Conservation (phyloP, 768 basidiomycete genomes). For the Rhodocollybia butyracea region DNA sequence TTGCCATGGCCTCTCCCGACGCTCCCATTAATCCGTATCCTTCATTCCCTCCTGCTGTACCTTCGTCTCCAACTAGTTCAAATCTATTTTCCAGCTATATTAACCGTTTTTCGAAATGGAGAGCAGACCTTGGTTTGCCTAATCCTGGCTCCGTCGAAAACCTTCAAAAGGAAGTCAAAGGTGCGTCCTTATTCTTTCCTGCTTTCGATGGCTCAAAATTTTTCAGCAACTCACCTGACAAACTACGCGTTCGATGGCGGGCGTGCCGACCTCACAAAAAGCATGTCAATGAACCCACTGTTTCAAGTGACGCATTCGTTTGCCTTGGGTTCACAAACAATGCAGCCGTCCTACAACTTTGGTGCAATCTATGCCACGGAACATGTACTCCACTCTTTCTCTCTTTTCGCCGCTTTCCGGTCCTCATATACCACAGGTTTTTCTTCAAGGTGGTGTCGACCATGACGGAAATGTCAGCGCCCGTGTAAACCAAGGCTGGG, state of each 20-base stretch:
- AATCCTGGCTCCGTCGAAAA: conserved; percentile 95
- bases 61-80: neutral
- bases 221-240: conserved; percentile 79
- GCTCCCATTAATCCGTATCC: conserved; percentile 33
- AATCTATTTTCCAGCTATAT: conserved; percentile 63
- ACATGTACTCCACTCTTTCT: conserved; percentile 43
- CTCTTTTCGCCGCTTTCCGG: neutral
- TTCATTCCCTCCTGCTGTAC: conserved; percentile 17
- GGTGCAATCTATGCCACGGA: conserved; percentile 88
- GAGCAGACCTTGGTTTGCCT: conserved; percentile 74
- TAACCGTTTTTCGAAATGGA: conserved; percentile 77
- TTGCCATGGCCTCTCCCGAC: conserved; percentile 43
- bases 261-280: conserved; percentile 93
- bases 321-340: conserved; percentile 81
- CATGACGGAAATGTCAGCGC: conserved; percentile 89
- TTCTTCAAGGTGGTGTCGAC: conserved; percentile 93
- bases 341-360: conserved; percentile 89
- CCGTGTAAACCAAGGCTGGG: conserved; percentile 90
- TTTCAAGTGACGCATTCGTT: conserved; percentile 99
- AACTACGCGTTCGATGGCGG: conserved; percentile 98
- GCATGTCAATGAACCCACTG: conserved; percentile 86
- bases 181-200: conserved; percentile 39
- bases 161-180: conserved; percentile 88
- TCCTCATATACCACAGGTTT: conserved; percentile 50
- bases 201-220: conserved; percentile 7